Evolutionary conservation across 495 filamentous ascomycete genomes (phyloP).

Genomic region (Penicillium cosmopolitanum): DNA sequence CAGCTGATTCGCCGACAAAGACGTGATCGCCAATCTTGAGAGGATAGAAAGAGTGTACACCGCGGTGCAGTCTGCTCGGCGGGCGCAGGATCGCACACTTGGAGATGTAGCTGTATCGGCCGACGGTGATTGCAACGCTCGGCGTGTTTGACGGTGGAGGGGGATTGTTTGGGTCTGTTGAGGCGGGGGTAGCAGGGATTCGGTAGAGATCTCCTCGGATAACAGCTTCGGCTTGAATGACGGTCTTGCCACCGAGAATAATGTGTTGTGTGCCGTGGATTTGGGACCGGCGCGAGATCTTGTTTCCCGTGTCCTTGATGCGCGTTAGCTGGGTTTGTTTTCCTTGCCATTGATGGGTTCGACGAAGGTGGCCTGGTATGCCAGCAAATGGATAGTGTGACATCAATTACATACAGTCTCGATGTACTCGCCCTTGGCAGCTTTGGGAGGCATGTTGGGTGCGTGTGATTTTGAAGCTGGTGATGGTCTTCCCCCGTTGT

Average conservation of each 20-base stretch:
- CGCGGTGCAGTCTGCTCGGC: constrained; percentile 68
- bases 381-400: neutral
- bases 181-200: constrained; percentile 32
- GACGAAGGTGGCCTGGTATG: neutral
- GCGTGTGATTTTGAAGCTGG: neutral
- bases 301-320: constrained; percentile 92
- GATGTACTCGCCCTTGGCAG: constrained; percentile 86
- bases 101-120: constrained; percentile 84
- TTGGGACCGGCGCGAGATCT: constrained; percentile 87
- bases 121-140: constrained; percentile 72
- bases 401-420: constrained; percentile 69
- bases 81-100: constrained; percentile 74
- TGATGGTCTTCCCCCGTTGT: neutral
- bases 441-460: constrained; percentile 72
- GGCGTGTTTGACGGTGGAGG: constrained; percentile 31
- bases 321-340: constrained; percentile 11
- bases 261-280: constrained; percentile 96
- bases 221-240: constrained; percentile 88
- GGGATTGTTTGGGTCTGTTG: constrained; percentile 26
- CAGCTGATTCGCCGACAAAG: constrained; percentile 73
- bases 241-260: constrained; percentile 92
- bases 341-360: neutral
- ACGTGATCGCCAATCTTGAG: constrained; percentile 93
- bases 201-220: constrained; percentile 89
- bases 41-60: constrained; percentile 68